These are phyloP conservation scores for Solanum ossicruentum DNA, from an alignment of 257 asterid genomes.

Conservation along the genomic window DNA sequence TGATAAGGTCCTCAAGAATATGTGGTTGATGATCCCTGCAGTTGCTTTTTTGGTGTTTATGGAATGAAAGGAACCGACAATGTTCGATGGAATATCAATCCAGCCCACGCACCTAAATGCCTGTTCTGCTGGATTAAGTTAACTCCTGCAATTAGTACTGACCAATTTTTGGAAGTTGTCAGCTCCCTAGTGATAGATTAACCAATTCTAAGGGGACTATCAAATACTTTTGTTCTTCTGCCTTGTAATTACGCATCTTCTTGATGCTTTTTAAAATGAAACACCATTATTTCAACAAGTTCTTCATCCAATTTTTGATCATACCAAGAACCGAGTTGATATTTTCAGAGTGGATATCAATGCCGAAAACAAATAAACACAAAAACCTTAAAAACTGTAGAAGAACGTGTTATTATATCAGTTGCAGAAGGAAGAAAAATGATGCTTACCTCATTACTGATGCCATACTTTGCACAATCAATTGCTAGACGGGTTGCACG, in stretches of 20 bases:
- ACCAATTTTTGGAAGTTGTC: background rate
- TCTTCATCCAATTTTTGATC: background rate
- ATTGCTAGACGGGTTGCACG: slow-evolving; percentile 99
- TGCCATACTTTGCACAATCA: slow-evolving; percentile 96
- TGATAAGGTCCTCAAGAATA: background rate
- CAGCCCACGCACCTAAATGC: background rate
- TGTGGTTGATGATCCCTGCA: background rate
- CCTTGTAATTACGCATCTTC: background rate
- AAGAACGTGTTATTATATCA: background rate
- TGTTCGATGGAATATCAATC: background rate
- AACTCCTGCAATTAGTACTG: background rate
- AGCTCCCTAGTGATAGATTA: background rate
- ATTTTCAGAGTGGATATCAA: background rate
- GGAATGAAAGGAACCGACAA: background rate
- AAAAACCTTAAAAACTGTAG: background rate
- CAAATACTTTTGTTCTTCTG: background rate
- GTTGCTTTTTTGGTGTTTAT: background rate
- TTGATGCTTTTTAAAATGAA: background rate
- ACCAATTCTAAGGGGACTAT: background rate
- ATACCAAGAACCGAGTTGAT: background rate
- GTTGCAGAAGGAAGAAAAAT: background rate
- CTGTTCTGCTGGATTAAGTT: background rate
- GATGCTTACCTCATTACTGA: slow-evolving; percentile 74
- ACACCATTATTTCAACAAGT: background rate
- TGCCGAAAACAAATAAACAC: background rate